Evolutionary conservation across 129 eudicot genomes (phyloP).

Genomic region (Silybum marianum): DNA sequence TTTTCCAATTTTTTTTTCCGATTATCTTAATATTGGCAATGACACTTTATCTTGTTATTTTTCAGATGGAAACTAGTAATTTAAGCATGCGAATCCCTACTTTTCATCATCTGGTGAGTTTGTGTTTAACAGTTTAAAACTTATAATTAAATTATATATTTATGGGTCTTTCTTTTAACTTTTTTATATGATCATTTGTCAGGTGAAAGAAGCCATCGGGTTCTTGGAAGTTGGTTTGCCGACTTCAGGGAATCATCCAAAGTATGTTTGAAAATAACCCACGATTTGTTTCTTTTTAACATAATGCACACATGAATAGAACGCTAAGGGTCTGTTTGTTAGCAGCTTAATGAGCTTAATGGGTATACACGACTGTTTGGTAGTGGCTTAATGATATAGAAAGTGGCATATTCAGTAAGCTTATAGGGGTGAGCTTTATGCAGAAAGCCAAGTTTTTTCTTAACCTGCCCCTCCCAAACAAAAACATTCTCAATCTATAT

Average conservation of each 20-base stretch:
- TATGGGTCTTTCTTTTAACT: not conserved
- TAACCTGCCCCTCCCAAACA: no score
- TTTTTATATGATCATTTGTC: constrained; percentile 21
- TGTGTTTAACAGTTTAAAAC: constrained; percentile 2
- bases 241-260: constrained; percentile 44
- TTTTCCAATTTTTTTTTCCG: not conserved
- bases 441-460: no score
- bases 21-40: constrained; percentile 1
- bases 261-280: constrained; percentile 50
- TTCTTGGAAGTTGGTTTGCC: constrained; percentile 59
- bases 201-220: constrained; percentile 86
- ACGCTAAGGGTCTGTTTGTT: not conserved
- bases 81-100: constrained; percentile 50
- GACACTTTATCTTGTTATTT: constrained; percentile 27
- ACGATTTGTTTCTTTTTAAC: constrained; percentile 3
- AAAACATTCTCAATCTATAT: no score
- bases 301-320: not conserved
- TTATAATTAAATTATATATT: not conserved
- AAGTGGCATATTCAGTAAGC: no score
- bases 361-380: no score
- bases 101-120: constrained; percentile 62
- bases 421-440: no score
- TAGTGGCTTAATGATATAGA: no score
- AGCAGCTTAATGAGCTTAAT: no score
- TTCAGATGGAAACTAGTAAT: constrained; percentile 75